A percentile compares a stretch with the other conserved stretches of the same genome.
These are phyloP conservation scores for Yamadazyma atmosphaerica DNA, from an alignment of 1,139 yeast species.

Conservation along the genomic window DNA sequence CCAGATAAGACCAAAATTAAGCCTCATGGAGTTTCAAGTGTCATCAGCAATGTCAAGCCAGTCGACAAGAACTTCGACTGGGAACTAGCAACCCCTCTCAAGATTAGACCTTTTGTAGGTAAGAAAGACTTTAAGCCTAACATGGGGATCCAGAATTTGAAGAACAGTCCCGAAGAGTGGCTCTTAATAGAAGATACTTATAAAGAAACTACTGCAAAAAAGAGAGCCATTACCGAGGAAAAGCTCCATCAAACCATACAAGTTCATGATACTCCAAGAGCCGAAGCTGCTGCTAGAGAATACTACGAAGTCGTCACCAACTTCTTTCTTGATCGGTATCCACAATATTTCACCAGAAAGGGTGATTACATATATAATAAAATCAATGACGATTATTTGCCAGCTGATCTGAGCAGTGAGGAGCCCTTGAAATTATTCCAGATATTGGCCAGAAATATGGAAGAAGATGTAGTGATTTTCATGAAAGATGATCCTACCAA, in stretches of 20 bases:
- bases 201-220: constrained; percentile 21
- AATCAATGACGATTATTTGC: constrained; percentile 31
- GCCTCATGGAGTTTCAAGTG: background rate
- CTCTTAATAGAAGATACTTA: constrained; percentile 40
- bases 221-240: constrained; percentile 20
- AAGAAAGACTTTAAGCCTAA: constrained; percentile 38
- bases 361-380: constrained; percentile 21
- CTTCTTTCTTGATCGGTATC: constrained; percentile 33
- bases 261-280: constrained; percentile 17
- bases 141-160: constrained; percentile 37
- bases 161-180: constrained; percentile 36
- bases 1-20: background rate
- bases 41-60: constrained; percentile 13
- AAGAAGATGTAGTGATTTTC: constrained; percentile 42
- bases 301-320: constrained; percentile 29
- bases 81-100: constrained; percentile 46
- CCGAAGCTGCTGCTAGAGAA: constrained; percentile 31
- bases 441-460: constrained; percentile 30
- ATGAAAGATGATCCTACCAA: constrained; percentile 36
- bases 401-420: constrained; percentile 17
- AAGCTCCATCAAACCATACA: constrained; percentile 25
- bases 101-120: constrained; percentile 51
- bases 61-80: constrained; percentile 42
- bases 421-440: constrained; percentile 23
- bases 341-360: constrained; percentile 28